Percentiles rank a stretch among this genome's conserved stretches.
Conservation (phyloP, 331 rosid species). For the Spiraea crenata region DNA sequence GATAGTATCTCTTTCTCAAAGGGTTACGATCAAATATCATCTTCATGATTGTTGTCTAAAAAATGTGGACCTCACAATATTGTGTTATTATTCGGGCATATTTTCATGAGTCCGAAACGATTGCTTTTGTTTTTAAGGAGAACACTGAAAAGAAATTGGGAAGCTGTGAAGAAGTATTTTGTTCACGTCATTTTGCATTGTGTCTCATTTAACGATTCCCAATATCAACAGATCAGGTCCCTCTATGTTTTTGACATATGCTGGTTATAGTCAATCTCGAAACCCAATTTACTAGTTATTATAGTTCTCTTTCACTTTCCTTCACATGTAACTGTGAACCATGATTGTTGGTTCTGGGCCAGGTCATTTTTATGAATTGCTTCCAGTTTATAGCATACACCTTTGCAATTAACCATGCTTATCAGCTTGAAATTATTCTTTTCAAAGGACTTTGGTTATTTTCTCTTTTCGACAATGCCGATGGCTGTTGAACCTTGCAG, state of each 20-base stretch:
- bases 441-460: background rate
- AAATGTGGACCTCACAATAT: background rate
- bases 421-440: background rate
- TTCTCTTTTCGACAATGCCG: background rate
- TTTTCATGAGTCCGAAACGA: background rate
- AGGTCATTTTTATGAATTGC: background rate
- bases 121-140: background rate
- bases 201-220: background rate
- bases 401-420: background rate
- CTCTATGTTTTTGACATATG: background rate
- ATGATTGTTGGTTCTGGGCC: too few species aligned
- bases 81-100: background rate
- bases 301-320: background rate
- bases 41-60: too few species aligned
- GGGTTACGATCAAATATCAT: too few species aligned
- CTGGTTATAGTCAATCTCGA: background rate
- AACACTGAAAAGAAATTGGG: background rate
- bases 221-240: background rate
- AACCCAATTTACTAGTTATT: background rate
- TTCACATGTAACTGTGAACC: too few species aligned
- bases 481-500: conserved; percentile 47
- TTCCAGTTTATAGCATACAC: background rate
- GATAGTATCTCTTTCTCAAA: too few species aligned
- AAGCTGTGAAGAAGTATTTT: background rate
- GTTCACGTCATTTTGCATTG: background rate